A percentile compares a stretch with the other conserved stretches of the same genome.
Conservation (phyloP, 2,329 filamentous ascomycete species). For the Capronia americana region DNA sequence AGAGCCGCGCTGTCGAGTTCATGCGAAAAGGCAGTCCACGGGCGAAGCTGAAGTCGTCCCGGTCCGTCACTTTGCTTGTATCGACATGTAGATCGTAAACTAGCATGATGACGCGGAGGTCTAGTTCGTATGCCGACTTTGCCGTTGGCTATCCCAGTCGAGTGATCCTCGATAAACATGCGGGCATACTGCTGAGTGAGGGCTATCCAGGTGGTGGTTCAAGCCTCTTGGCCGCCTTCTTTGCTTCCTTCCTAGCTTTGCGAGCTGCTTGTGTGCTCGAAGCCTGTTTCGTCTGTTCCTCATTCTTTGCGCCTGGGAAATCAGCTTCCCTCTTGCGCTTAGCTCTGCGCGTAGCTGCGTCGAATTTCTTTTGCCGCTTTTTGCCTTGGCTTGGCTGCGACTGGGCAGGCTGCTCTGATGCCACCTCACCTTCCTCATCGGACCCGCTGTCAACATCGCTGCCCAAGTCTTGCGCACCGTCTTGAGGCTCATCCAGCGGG, state of each 20-base stretch:
- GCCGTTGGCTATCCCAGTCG: not conserved
- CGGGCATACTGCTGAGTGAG: not conserved
- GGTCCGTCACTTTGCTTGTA: not conserved
- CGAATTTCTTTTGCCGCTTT: not conserved
- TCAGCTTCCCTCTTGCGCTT: not conserved
- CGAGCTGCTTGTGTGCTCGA: not conserved
- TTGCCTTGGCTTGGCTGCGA: not conserved
- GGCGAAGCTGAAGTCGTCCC: not conserved
- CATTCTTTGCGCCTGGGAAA: not conserved
- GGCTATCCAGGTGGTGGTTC: not conserved
- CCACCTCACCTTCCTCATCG: slow-evolving; percentile 14
- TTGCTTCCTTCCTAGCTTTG: slow-evolving; percentile 2
- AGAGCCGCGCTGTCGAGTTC: too few species aligned
- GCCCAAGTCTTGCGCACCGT: not conserved
- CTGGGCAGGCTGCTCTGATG: not conserved
- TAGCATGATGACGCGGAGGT: not conserved
- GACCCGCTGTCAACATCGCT: slow-evolving; percentile 3
- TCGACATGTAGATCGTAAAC: not conserved
- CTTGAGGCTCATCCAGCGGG: not conserved
- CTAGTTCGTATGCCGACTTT: not conserved
- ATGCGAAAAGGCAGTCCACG: not conserved
- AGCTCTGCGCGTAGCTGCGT: not conserved
- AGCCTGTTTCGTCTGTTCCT: not conserved
- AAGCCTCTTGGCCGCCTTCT: not conserved
- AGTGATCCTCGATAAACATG: not conserved